Percentiles rank a stretch among this genome's conserved stretches.
These are phyloP conservation scores for Spergularia bocconei DNA, from an alignment of 148 eudicot genomes.

Conservation along the genomic window DNA sequence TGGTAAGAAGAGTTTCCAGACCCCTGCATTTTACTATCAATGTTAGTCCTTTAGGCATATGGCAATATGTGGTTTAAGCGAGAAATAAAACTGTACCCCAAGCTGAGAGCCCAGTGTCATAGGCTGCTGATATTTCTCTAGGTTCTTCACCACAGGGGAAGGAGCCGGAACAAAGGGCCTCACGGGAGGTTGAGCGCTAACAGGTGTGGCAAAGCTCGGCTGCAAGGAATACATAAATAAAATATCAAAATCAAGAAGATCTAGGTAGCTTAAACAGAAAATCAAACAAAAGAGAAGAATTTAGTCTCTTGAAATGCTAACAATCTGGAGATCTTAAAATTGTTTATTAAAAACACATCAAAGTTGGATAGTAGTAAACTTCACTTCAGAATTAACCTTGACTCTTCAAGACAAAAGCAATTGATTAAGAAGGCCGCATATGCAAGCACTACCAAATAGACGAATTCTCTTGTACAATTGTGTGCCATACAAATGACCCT, in stretches of 20 bases:
- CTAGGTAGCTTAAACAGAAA: background rate
- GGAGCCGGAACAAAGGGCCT: constrained; percentile 68
- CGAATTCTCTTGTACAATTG: too few relatives aligned
- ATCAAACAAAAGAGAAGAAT: background rate
- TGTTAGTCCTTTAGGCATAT: constrained; percentile 2
- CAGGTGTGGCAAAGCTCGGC: constrained; percentile 60
- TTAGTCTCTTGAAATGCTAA: background rate
- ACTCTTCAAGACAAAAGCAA: too few relatives aligned
- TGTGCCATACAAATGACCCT: too few relatives aligned
- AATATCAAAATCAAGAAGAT: constrained; percentile 10
- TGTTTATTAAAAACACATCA: background rate
- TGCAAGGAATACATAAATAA: constrained; percentile 23
- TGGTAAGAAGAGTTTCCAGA: constrained; percentile 47
- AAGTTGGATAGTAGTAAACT: constrained; percentile 1
- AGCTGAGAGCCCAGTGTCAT: constrained; percentile 82
- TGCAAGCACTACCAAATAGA: too few relatives aligned
- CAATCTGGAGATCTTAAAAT: background rate
- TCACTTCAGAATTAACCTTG: too few relatives aligned
- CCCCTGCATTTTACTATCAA: constrained; percentile 42
- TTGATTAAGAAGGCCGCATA: too few relatives aligned
- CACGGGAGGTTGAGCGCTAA: constrained; percentile 63
- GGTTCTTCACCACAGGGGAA: constrained; percentile 63
- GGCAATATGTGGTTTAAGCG: background rate
- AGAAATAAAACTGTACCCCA: constrained; percentile 6
- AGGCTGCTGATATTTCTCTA: constrained; percentile 79